Evolutionary conservation across 805 yeast genomes (phyloP), one percentile per base, ranked within the genome.

Genomic region (Starmerella sp.): DNA sequence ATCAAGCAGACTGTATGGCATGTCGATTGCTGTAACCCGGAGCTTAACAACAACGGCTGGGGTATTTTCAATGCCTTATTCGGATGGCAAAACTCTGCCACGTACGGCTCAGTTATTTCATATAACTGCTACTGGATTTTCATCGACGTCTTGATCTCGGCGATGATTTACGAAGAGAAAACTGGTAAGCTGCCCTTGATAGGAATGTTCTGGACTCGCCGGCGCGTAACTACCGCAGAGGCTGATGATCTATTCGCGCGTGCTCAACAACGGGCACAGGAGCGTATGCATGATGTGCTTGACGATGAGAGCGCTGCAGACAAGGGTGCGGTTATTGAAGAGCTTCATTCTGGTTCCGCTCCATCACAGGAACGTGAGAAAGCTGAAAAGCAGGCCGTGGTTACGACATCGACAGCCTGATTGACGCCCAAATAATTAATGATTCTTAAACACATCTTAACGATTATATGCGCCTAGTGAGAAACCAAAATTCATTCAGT

Each of bases 21-120:
- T 73, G 95, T 91, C 58, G 89, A 91, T 77, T 91, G 97, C 74
- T 91, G 97, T 75, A 89, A 89, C 72, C 97, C 97, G 47, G 90
- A 84, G 70, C 49, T 59, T 30, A 75, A 77, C 56, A 91, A 84
- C 71, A 63, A 62, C 47, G 97, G 97, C 74, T 91, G 97, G 97
- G 96, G 89, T 78, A 82, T 91, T 58, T 91, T 91, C 78, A 91
- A 91, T 67, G 87, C 97, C 31, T 71, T 91, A 55, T 75, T 91
- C 60, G 98, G 97, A 59, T 91, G 98, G 98, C 96, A 89, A 74
- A 91, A 91, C 73, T 80, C 95, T 53, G 97, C 96, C 57, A 88
- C 95, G 61, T 79, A 86, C 68, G 96, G 97, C 55, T 87, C 96
- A 5, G 90, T 91, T 57, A 73, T 91, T 53, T 80, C 90, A 49